Evolutionary conservation across 1,284 basidiomycete species (phyloP).

Genomic region (Ganoderma sinense): DNA sequence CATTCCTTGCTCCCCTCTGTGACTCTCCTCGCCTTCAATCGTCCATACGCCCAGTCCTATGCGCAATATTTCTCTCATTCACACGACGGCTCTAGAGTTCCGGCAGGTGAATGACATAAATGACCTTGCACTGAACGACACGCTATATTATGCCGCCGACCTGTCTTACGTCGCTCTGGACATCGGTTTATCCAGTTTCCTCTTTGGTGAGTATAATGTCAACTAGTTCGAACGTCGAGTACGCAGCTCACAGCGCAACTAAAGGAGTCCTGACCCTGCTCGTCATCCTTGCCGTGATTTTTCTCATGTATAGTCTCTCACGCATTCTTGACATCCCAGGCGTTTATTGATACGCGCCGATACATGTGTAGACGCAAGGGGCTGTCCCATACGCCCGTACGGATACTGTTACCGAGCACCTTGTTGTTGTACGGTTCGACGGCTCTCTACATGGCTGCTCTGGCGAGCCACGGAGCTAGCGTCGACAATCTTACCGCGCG

Average conservation of each 20-base stretch:
- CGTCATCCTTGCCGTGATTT: neutral
- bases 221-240: neutral
- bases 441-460: neutral
- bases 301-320: neutral
- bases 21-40: no score
- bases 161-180: neutral
- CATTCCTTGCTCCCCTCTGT: no score
- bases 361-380: neutral
- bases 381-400: neutral
- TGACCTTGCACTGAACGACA: neutral
- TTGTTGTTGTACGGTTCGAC: neutral
- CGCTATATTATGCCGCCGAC: slow-evolving; percentile 2
- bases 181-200: neutral
- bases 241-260: neutral
- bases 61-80: no score
- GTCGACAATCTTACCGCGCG: neutral
- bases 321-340: neutral
- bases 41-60: no score
- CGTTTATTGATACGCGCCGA: neutral
- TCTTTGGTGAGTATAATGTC: slow-evolving; percentile 4
- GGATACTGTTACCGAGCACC: neutral
- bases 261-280: neutral
- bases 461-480: neutral
- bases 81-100: no score
- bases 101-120: no score